A percentile compares a stretch with the other conserved stretches of the same genome.
phyloP scores from a whole-genome alignment of 371 early-diverging fungal genomes.

The Haplosporangium sp. region DNA sequence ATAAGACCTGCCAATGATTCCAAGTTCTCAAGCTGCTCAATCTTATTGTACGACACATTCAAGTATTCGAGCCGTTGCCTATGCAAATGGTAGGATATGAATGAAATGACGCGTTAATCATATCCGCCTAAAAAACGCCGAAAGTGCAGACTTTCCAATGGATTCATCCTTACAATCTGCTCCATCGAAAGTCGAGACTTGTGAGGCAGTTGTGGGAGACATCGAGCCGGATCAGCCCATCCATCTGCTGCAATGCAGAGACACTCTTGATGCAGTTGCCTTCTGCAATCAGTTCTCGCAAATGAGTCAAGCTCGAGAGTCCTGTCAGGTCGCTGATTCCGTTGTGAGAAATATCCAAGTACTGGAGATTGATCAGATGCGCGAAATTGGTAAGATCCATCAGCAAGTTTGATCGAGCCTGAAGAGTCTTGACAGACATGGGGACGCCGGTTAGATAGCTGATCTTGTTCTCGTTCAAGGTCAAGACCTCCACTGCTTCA shows the following conservation, averaged over 20 bases:
- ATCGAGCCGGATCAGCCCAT: constrained; percentile 56
- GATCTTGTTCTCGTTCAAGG: constrained; percentile 45
- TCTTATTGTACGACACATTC: constrained; percentile 64
- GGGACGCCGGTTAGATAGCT: constrained; percentile 42
- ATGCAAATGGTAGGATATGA: not conserved
- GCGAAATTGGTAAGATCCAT: constrained; percentile 56
- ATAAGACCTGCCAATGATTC: constrained; percentile 56
- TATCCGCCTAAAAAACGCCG: too few species aligned
- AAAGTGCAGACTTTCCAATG: too few species aligned
- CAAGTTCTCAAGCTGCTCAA: constrained; percentile 60
- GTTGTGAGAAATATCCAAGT: constrained; percentile 64
- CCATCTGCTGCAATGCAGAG: constrained; percentile 56
- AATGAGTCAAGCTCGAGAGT: constrained; percentile 43
- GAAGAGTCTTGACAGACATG: constrained; percentile 41
- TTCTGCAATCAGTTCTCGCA: constrained; percentile 61
- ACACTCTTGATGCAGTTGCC: constrained; percentile 61
- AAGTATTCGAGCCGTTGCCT: constrained; percentile 62
- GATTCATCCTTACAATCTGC: constrained; percentile 47
- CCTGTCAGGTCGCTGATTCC: constrained; percentile 58
- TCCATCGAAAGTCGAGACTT: constrained; percentile 53
- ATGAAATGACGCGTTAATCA: constrained; percentile 1
- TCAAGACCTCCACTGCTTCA: constrained; percentile 32
- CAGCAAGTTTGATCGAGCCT: constrained; percentile 44
- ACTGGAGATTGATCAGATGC: constrained; percentile 57
- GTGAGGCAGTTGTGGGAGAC: constrained; percentile 59